These are phyloP conservation scores for Flaveria ramosissima DNA, from an alignment of 129 eudicot genomes.

Conservation along the genomic window DNA sequence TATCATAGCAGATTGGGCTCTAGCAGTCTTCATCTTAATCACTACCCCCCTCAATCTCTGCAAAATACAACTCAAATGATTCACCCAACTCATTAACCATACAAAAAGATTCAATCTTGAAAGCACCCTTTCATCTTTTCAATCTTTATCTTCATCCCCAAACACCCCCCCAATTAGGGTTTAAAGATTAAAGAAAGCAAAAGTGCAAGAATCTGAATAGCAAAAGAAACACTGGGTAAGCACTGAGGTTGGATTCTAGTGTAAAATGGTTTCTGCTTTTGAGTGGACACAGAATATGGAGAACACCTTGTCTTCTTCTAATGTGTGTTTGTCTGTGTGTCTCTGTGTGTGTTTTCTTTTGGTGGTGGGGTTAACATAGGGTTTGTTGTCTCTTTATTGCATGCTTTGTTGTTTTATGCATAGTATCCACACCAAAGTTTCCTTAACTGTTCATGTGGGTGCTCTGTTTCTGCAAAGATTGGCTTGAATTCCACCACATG, in stretches of 20 bases:
- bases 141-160: neutral
- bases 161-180: constrained; percentile 30
- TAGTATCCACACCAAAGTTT: too few relatives aligned
- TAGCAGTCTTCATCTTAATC: constrained; percentile 49
- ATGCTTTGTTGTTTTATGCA: constrained; percentile 24
- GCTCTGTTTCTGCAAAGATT: neutral
- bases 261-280: constrained; percentile 41
- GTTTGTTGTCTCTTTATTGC: constrained; percentile 15
- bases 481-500: constrained; percentile 15
- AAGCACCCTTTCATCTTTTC: constrained; percentile 26
- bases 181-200: constrained; percentile 23
- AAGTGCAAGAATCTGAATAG: constrained; percentile 32
- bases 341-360: constrained; percentile 33
- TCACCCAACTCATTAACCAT: constrained; percentile 18
- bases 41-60: constrained; percentile 40
- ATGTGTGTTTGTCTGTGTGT: constrained; percentile 39
- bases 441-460: constrained; percentile 36
- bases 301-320: constrained; percentile 48
- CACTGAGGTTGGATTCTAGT: constrained; percentile 44
- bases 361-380: constrained; percentile 36
- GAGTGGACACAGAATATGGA: constrained; percentile 47
- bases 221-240: constrained; percentile 45
- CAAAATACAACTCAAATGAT: constrained; percentile 32
- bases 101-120: constrained; percentile 25
- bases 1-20: constrained; percentile 55